phyloP scores from a whole-genome alignment of 306 rosid genomes.

The Gynostemma pentaphyllum region DNA sequence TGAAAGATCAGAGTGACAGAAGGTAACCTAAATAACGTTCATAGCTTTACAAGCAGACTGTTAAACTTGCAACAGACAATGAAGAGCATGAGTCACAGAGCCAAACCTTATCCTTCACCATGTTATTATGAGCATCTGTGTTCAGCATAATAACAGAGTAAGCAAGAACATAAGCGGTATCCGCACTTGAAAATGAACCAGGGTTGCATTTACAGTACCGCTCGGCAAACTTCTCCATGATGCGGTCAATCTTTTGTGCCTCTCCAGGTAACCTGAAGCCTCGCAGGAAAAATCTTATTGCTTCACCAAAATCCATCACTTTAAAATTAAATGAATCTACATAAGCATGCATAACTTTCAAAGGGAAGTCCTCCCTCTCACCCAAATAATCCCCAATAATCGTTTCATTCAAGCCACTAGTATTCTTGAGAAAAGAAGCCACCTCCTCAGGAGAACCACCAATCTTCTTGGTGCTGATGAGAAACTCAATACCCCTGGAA shows the following conservation, averaged over 20 bases:
- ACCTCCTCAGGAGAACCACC: conserved; percentile 82
- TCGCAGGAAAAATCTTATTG: conserved; percentile 84
- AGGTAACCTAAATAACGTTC: conserved; percentile 1
- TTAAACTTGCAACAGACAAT: neutral
- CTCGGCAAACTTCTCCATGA: conserved; percentile 99
- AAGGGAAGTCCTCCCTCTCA: conserved; percentile 87
- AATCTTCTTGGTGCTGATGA: conserved; percentile 64
- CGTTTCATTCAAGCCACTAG: conserved; percentile 66
- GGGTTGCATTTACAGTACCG: conserved; percentile 97
- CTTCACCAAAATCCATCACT: conserved; percentile 88
- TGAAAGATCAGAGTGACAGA: neutral
- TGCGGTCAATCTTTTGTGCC: conserved; percentile 98
- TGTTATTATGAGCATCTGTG: conserved; percentile 94
- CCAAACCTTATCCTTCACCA: conserved; percentile 95
- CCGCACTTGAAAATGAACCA: conserved; percentile 92
- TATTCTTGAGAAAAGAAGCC: conserved; percentile 79
- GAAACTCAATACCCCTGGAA: conserved; percentile 85
- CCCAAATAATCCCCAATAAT: conserved; percentile 95
- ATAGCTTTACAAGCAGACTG: neutral
- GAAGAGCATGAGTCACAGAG: conserved; percentile 5
- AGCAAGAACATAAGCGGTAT: conserved; percentile 96
- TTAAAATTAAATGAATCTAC: conserved; percentile 90
- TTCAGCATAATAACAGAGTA: conserved; percentile 99
- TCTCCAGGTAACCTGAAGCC: conserved; percentile 99
- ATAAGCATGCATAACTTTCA: conserved; percentile 99